These are phyloP conservation scores for Crucibulum cyathiforme DNA, from an alignment of 1,284 basidiomycete genomes.

Conservation along the genomic window DNA sequence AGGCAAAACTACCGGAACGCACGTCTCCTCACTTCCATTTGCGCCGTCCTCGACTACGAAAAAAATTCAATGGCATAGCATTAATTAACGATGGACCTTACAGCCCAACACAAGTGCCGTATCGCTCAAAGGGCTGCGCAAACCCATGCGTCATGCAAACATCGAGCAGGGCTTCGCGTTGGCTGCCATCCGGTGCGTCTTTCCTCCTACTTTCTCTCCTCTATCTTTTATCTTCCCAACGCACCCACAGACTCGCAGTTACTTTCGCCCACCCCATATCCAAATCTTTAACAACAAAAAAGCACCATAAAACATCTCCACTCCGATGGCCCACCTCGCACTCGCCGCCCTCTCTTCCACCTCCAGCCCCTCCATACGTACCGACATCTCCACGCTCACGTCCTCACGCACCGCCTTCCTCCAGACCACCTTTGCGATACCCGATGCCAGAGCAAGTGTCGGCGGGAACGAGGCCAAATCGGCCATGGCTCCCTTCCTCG, in stretches of 20 bases:
- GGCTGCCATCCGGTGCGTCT: conserved; percentile 85
- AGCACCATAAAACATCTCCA: conserved; percentile 97
- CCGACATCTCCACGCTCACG: conserved; percentile 68
- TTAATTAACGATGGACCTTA: conserved; percentile 95
- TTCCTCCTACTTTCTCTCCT: not conserved
- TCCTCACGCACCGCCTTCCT: conserved; percentile 55
- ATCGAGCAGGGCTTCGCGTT: conserved; percentile 94
- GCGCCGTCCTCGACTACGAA: conserved; percentile 80
- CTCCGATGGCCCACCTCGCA: conserved; percentile 88
- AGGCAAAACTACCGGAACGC: conserved; percentile 95
- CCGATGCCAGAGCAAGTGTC: conserved; percentile 75
- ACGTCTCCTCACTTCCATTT: conserved; percentile 80
- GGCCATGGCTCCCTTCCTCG: conserved; percentile 81
- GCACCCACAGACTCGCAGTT: conserved; percentile 75
- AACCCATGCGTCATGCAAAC: conserved; percentile 97
- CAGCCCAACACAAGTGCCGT: conserved; percentile 68
- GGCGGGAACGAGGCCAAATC: conserved; percentile 95
- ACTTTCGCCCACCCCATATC: conserved; percentile 91
- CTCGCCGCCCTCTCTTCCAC: conserved; percentile 75
- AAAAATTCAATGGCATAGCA: conserved; percentile 88
- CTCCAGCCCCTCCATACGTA: conserved; percentile 71
- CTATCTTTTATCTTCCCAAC: not conserved
- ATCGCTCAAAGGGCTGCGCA: conserved; percentile 75
- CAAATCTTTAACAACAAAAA: conserved; percentile 96
- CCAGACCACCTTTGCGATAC: conserved; percentile 33